A percentile compares a stretch with the other conserved stretches of the same genome.
These are phyloP conservation scores for Taphrina wiesneri DNA, from an alignment of 1,139 yeast species.

Conservation along the genomic window DNA sequence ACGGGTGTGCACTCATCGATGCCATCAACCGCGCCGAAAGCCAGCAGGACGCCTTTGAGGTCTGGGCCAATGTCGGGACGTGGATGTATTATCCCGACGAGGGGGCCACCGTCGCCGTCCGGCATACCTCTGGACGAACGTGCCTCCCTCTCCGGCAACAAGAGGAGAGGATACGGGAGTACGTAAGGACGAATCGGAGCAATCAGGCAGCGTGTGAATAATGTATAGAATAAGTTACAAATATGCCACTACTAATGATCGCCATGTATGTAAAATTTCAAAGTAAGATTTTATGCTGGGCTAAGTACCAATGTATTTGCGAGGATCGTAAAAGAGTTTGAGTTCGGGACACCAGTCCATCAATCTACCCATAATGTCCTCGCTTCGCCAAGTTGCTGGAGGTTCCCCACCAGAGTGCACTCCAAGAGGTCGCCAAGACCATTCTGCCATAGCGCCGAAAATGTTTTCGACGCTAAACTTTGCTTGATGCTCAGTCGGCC, in stretches of 20 bases:
- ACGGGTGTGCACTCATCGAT: conserved; percentile 6
- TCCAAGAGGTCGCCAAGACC: conserved; percentile 30
- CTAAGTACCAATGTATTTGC: conserved; percentile 5
- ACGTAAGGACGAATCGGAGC: not conserved
- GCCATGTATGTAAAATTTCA: not conserved
- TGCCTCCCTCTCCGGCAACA: conserved; percentile 5
- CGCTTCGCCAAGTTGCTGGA: conserved; percentile 17
- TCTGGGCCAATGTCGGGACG: conserved; percentile 8
- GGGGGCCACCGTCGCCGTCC: conserved; percentile 5
- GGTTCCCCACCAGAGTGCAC: conserved; percentile 23
- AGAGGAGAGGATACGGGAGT: conserved; percentile 3
- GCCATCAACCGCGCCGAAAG: not conserved
- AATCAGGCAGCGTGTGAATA: not conserved
- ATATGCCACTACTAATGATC: not conserved
- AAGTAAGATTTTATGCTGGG: too few relatives aligned
- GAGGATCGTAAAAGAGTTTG: conserved; percentile 29
- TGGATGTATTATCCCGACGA: conserved; percentile 10
- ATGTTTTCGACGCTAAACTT: conserved; percentile 27
- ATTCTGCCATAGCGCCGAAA: conserved; percentile 26
- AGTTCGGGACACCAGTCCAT: conserved; percentile 32
- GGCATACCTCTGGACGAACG: conserved; percentile 19
- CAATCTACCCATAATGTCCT: conserved; percentile 23
- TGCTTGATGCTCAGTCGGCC: conserved; percentile 31
- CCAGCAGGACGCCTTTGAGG: not conserved
- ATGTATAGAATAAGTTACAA: not conserved